Base-by-base conservation (phyloP, 768 basidiomycete species). In the Postia placenta region DNA sequence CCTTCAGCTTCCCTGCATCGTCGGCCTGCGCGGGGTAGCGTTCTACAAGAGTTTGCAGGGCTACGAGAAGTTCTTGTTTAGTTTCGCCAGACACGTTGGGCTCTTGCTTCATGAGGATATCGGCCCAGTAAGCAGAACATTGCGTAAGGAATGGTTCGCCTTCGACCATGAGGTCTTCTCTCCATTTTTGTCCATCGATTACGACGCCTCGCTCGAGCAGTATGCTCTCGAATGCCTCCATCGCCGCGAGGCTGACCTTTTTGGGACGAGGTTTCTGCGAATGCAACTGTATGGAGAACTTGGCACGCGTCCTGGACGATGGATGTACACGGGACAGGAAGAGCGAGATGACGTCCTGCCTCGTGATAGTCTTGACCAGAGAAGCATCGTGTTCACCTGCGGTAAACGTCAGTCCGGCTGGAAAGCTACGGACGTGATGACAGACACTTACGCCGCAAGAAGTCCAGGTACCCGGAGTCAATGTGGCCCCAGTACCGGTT, bases 401-500 rank as follows among this genome's bases (percentile, higher is more conserved):
- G 47, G 23, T 24, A 0, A 22, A 46, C 28, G 26, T 45, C 23
- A 47, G 47, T n/a, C 48, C 11, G 33, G 38, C 19, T 3, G 9
- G 11, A 9, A 20, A 27, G 6, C 11, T n/a, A 23, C 30, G 33
- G 27, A 7, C 24, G 47, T 19, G 40, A 12, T 22, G 15, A 25
- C 36, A 15, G 42, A 14, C 11, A 77, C 85, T 65, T 64, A 92
- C 94, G 78, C 62, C 87, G 77, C 51, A 79, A 67, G 72, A 98
- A 99, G 68, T 97, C 93, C 54, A 83, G 79, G 56, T 87, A 90
- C 3, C 92, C 87, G 20, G 75, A 80, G 53, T 80, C 79, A 53
- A 98, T 81, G 43, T 88, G 80, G 15, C 60, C 56, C 72, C 85
- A 83, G 60, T 83, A 90, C 53, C 74, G 71, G n/a, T 69, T 67